Evolutionary conservation across 305 asterid species (phyloP), one percentile per base, ranked within the genome.

Genomic region (Rubia balearica): DNA sequence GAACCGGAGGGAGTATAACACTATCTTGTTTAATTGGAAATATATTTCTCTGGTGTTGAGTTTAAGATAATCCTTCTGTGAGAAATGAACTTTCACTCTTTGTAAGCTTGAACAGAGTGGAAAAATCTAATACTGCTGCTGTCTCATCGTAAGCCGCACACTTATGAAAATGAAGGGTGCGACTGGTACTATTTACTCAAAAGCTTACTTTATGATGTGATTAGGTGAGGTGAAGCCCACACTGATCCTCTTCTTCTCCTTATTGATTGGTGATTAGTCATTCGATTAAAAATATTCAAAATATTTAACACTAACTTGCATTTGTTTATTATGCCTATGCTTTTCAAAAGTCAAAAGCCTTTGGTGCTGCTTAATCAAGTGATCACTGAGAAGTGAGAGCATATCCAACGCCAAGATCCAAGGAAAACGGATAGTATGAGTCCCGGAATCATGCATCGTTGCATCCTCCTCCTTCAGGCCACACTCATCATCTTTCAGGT

Each of bases 401-500:
- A 38, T 51, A 71, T 10, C 27, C 8, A 41, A 59, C 8, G 2
- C 45, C 71, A 38, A 68, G 0, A 33, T 22, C 59, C 22, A 51
- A 61, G 60, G 38, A 2, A 65, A 24, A 78, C 13, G 43, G 69
- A 59, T 24, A 68, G 8, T 3, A 84, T 80, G 91, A 72, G 66
- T 49, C 70, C 74, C 63, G 67, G 72, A 78, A 36, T 62, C 61
- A 10, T 36, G 48, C 43, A 49, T 21, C 67, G 77, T 40, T 74
- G 66, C 59, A 43, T 74, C 51, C n/a, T 74, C 80, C 64, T 75
- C 77, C 70, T 88, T 24, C 53, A 13, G 66, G 81, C 81, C 7
- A 33, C 85, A 22, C 66, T 84, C 67, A 38, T 78, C 67, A 42
- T 78, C 21, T 71, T 78, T 21, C 80, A 77, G 95, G 95, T 88